Base-by-base conservation (phyloP, 1,284 basidiomycete species). In the Microbotryum intermedium region DNA sequence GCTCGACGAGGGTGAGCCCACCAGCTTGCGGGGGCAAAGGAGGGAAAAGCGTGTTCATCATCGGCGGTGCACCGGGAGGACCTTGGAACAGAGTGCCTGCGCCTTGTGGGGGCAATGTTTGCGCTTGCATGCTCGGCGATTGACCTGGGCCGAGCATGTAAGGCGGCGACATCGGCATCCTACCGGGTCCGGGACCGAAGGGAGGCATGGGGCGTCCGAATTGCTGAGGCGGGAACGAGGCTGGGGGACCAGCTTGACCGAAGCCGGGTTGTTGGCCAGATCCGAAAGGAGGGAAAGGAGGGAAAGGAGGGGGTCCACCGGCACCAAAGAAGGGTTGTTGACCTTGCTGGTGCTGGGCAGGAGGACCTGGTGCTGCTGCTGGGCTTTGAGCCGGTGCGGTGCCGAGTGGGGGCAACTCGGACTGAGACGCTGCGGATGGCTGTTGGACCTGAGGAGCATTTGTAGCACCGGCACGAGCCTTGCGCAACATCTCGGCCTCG, bases 401-500 rank as follows among this genome's bases (percentile, higher is more conserved):
- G 34, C 34, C 34, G 10, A 39, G 34, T 39, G 34, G 34, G 34
- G 34, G 34, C 1, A 39, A 18, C 34, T 39, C 13, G 34, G 34
- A 39, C 34, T 39, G 34, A 16, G 34, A 11, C 11, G 34, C 11
- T 18, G 34, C 34, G 10, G 34, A 39, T 16, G 34, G 47, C 26
- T 29, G 48, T 9, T 23, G 53, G 8, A 29, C 55, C 57, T 49
- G 57, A 5, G 21, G 39, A 11, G 53, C 34, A 39, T 11, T 16
- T 25, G 23, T 39, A 7, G 30, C 25, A 21, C 46, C 29, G 25
- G 53, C 3, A 29, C 16, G 8, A 26, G 47, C 20, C 50, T 23
- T 50, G 45, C 59, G 49, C 18, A 75, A 69, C 86, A 94, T 89
- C 75, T 97, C 90, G 4, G 88, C 86, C 74, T 98, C 94, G 64